These are phyloP conservation scores for Sarocladium oryzae DNA, from an alignment of 2,329 filamentous ascomycete genomes.

Conservation along the genomic window DNA sequence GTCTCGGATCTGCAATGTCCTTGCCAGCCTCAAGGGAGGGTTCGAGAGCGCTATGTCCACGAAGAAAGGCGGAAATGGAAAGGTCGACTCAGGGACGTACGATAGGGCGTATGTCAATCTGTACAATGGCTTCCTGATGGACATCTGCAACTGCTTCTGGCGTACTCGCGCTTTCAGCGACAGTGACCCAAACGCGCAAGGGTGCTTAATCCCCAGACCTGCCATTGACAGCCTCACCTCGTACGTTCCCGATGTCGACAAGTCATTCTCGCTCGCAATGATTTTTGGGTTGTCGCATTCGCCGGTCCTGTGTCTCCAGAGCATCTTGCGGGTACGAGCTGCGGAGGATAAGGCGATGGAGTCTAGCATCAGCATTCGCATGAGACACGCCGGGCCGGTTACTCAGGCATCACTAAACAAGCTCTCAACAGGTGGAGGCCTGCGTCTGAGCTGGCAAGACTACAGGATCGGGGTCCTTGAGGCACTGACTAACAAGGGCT, in stretches of 20 bases:
- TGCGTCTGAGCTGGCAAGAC: slow-evolving; percentile 63
- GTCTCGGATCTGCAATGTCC: slow-evolving; percentile 62
- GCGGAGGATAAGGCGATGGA: slow-evolving; percentile 50
- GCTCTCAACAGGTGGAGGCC: slow-evolving; percentile 59
- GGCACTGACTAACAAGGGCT: slow-evolving; percentile 57
- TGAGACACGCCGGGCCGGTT: slow-evolving; percentile 60
- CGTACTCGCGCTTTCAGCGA: slow-evolving; percentile 63
- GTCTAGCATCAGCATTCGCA: slow-evolving; percentile 30
- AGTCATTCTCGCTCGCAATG: slow-evolving; percentile 36
- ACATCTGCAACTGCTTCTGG: slow-evolving; percentile 81
- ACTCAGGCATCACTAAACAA: slow-evolving; percentile 58
- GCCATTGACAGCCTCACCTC: slow-evolving; percentile 38
- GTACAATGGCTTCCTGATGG: slow-evolving; percentile 83
- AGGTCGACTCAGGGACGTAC: slow-evolving; percentile 37
- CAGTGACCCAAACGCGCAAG: slow-evolving; percentile 55
- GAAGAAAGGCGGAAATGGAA: slow-evolving; percentile 22
- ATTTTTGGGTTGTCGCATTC: slow-evolving; percentile 55
- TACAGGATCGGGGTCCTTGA: slow-evolving; percentile 68
- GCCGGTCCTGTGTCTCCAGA: slow-evolving; percentile 48
- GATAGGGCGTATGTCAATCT: slow-evolving; percentile 54
- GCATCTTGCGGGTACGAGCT: slow-evolving; percentile 47
- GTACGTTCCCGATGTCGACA: slow-evolving; percentile 45
- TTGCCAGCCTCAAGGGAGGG: slow-evolving; percentile 66
- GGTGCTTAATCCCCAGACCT: slow-evolving; percentile 40
- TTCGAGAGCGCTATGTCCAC: slow-evolving; percentile 59